Conservation (phyloP, 2,329 filamentous ascomycete species). For the Fusarium sp. region DNA sequence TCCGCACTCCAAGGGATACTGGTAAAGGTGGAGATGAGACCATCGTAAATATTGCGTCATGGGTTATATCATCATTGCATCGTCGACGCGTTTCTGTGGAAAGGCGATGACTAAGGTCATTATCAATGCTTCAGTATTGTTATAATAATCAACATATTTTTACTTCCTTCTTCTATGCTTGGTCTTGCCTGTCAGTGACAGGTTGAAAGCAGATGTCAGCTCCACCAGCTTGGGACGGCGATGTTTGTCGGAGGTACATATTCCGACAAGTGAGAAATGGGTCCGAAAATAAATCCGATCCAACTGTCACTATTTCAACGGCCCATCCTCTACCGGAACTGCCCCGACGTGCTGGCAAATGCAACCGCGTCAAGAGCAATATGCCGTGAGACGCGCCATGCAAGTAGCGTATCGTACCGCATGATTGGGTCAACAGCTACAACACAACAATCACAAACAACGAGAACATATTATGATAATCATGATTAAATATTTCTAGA, state of each 20-base stretch:
- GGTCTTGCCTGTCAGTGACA: neutral
- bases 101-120: accelerated
- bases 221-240: accelerated
- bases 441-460: neutral
- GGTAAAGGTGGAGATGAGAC: neutral
- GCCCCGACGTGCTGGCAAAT: neutral
- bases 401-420: accelerated
- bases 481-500: constrained; percentile 14
- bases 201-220: neutral
- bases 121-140: accelerated
- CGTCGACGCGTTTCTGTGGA: neutral
- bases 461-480: accelerated
- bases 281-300: accelerated
- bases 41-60: constrained; percentile 30
- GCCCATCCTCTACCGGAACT: neutral
- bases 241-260: neutral
- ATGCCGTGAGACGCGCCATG: neutral
- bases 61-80: constrained; percentile 30
- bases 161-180: neutral
- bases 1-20: no score
- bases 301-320: no score
- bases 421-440: neutral
- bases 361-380: neutral
- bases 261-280: neutral
- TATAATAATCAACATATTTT: accelerated